Base-by-base conservation (phyloP, 1,139 yeast species). In the Sugiyamaella paludigena region DNA sequence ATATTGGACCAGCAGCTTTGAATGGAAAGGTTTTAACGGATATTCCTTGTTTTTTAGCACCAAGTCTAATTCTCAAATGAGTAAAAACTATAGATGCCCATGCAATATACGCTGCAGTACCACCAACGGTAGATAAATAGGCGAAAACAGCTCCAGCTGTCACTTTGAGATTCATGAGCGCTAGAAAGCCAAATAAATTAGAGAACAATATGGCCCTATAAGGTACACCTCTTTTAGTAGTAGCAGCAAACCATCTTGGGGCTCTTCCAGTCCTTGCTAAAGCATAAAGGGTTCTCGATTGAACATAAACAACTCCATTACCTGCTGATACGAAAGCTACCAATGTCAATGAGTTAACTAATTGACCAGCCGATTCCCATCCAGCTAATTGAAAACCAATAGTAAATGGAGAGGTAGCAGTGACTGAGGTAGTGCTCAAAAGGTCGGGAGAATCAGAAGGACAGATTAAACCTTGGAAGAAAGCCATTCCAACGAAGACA, bases 331-430 rank as follows among this genome's bases (percentile, higher is more conserved):
- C 28, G 33, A 48, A 48, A 6, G 51, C 51, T 8, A 45, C 34
- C 12, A 48, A 32, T 2, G 51, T 48, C 7, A 48, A 16, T 6
- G 51, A 15, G 12, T 48, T 48, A 2, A 48, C 51, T 30, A 48
- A 33, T 11, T 48, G 51, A 7, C 51, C 51, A 24, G 46, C 51
- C 26, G 46, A 36, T 13, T 34, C 27, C 51, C 51, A 48, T 9
- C 51, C 51, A 3, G 46, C 51, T 7, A 45, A 34, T 15, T 35
- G 45, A 19, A 48, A 48, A 13, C 51, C 51, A 30, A 48, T 48
- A 19, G 51, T 48, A n/a, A 48, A 48, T 9, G 51, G 51, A n/a
- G 51, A 48, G n/a, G 46, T 40, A 10, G 51, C 51, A 16, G 51
- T 48, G 10, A 48, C 51, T 1, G 51, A 48, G 2, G 38, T 34